Percentiles rank a stretch among this genome's conserved stretches.
These are phyloP conservation scores for Cladosporium sp. DNA, from an alignment of 2,329 filamentous ascomycete species.

Conservation along the genomic window DNA sequence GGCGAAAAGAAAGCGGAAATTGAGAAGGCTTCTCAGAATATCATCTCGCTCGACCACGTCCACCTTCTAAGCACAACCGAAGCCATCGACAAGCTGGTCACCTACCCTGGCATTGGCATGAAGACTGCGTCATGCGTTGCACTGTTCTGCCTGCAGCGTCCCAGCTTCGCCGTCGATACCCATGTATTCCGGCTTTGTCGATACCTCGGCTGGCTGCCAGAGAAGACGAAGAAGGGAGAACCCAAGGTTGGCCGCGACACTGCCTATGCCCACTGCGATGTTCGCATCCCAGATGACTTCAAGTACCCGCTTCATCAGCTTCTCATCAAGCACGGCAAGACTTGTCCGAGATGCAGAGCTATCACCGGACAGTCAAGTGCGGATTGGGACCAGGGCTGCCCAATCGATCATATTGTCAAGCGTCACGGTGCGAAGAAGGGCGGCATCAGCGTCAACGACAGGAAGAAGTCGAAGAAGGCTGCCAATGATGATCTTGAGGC, in stretches of 20 bases:
- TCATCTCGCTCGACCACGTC: conserved; percentile 62
- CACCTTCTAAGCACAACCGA: conserved; percentile 53
- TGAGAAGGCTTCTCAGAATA: conserved; percentile 51
- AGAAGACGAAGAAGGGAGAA: conserved; percentile 39
- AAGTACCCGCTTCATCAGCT: conserved; percentile 62
- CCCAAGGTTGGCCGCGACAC: conserved; percentile 46
- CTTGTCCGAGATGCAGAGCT: conserved; percentile 57
- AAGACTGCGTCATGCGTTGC: conserved; percentile 64
- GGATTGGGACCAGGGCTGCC: conserved; percentile 61
- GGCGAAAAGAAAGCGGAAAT: conserved; percentile 56
- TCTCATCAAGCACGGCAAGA: conserved; percentile 59
- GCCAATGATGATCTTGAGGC: conserved; percentile 70
- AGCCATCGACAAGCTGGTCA: conserved; percentile 54
- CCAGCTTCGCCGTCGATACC: conserved; percentile 62
- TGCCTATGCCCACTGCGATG: conserved; percentile 58
- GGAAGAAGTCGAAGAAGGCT: conserved; percentile 61
- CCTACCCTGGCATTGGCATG: conserved; percentile 61
- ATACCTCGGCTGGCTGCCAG: conserved; percentile 60
- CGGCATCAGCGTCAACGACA: conserved; percentile 25
- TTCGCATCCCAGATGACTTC: conserved; percentile 56
- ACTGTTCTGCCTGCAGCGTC: conserved; percentile 60
- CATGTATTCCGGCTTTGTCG: conserved; percentile 61
- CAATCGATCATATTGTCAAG: conserved; percentile 60
- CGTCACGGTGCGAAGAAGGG: conserved; percentile 54
- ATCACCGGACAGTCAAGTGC: conserved; percentile 57